Percentiles rank a stretch among this genome's conserved stretches.
phyloP scores from a whole-genome alignment of 1,139 yeast species.

The Meyerozyma smithsonii region DNA sequence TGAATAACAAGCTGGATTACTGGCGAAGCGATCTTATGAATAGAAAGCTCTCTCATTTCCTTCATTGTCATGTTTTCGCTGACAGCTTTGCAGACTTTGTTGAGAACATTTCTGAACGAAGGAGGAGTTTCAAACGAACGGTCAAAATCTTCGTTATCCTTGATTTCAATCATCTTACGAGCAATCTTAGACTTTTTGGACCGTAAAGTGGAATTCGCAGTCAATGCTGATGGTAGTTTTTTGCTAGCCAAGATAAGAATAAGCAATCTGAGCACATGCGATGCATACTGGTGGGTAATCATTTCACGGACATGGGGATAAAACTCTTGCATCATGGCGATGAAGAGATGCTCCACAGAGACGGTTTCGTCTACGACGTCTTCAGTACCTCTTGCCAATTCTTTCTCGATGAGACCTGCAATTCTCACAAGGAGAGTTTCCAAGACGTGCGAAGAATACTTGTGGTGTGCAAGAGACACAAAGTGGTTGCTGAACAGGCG shows the following conservation, averaged over 20 bases:
- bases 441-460: conserved; percentile 89
- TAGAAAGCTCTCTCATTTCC: conserved; percentile 64
- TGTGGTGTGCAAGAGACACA: conserved; percentile 74
- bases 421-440: conserved; percentile 78
- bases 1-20: conserved; percentile 76
- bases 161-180: conserved; percentile 86
- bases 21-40: conserved; percentile 82
- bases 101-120: conserved; percentile 61
- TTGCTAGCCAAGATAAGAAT: conserved; percentile 73
- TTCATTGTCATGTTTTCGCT: conserved; percentile 40
- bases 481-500: conserved; percentile 68
- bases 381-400: conserved; percentile 28
- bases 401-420: conserved; percentile 76
- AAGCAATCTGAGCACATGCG: conserved; percentile 77
- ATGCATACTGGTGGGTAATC: conserved; percentile 75
- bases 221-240: conserved; percentile 71
- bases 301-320: conserved; percentile 54
- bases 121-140: conserved; percentile 68
- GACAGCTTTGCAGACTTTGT: conserved; percentile 35
- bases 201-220: conserved; percentile 70
- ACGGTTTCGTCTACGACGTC: conserved; percentile 31
- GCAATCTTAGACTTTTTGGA: conserved; percentile 87
- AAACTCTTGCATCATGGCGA: conserved; percentile 63
- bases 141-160: conserved; percentile 66
- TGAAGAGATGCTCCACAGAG: conserved; percentile 60